Percentiles rank a stretch among this genome's conserved stretches.
Conservation (phyloP, 2,329 filamentous ascomycete genomes). For the Colletotrichum siamense region DNA sequence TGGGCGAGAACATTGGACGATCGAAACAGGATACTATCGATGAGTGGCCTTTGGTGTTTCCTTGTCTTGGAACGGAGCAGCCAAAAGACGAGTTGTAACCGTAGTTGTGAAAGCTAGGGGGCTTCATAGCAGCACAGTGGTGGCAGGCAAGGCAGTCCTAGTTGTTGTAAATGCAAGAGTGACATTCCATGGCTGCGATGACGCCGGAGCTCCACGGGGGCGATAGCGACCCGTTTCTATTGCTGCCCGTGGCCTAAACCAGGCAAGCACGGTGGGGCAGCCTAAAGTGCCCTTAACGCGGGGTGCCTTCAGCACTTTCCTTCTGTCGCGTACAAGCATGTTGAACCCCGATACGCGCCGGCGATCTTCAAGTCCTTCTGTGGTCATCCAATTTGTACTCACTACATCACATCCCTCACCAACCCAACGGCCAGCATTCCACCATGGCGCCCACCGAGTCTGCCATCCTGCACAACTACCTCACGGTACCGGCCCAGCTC, state of each 20-base stretch:
- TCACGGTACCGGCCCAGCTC: constrained; percentile 77
- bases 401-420: not conserved
- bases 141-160: not conserved
- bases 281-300: not conserved
- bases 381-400: not conserved
- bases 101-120: not conserved
- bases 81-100: not conserved
- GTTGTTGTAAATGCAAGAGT: not conserved
- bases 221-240: not conserved
- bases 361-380: not conserved
- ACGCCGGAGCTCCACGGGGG: not conserved
- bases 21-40: not conserved
- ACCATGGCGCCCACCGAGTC: constrained; percentile 77
- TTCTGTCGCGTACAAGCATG: not conserved
- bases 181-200: not conserved
- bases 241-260: not conserved
- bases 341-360: not conserved
- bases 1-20: not conserved
- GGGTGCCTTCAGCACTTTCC: not conserved
- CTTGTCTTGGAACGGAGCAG: not conserved
- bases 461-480: constrained; percentile 77
- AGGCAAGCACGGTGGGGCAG: not conserved
- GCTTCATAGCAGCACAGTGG: not conserved
- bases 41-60: not conserved
- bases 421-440: not conserved